Evolutionary conservation across 2,329 filamentous ascomycete genomes (phyloP), one percentile per base, ranked within the genome.

Genomic region (Aspergillus thermomutatus): DNA sequence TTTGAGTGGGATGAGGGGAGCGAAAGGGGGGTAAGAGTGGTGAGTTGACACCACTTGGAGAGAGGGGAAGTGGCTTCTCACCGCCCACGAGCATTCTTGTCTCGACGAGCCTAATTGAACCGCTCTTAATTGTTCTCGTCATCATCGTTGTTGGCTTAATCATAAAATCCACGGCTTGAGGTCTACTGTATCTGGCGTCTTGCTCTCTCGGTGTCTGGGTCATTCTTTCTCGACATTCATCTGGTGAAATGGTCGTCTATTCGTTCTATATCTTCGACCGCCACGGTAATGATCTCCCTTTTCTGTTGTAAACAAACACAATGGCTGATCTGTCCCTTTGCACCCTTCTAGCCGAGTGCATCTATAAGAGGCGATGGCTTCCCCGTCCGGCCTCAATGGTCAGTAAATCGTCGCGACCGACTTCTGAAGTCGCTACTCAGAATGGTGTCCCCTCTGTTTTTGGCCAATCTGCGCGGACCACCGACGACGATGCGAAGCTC

Each of bases 251-350:
- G 94, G 87, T 89, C 59, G 90, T 97, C 75, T 97, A 95, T 79
- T 92, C 92, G 58, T 96, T 99, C 79, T 96, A 96, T 82, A 97
- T 99, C 72, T 99, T 99, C 75, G 94, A 99, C 79, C 89, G 94
- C 64, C 94, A 99, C 78, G 96, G 94, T 97, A 83, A 72, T 41
- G 49, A 47, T 43, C 26, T 21, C 41, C 49, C 25, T 47, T 53
- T 27, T 54, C 23, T 9, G 40, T 53, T 10, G 28, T 47, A 23
- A 27, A 9, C 54, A 65, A 60, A 43, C 25, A 52, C 21, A 19
- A 43, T 37, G 27, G 28, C 34, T 45, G 11, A 23, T 43, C 56
- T 59, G 8, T 57, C 52, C 26, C 26, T 40, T 37, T 52, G 37
- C 28, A 25, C 10, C 54, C 54, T 23, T 23, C 28, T 48, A 97